phyloP scores from a whole-genome alignment of 129 eudicot species.

The Gnaphalium uliginosum region DNA sequence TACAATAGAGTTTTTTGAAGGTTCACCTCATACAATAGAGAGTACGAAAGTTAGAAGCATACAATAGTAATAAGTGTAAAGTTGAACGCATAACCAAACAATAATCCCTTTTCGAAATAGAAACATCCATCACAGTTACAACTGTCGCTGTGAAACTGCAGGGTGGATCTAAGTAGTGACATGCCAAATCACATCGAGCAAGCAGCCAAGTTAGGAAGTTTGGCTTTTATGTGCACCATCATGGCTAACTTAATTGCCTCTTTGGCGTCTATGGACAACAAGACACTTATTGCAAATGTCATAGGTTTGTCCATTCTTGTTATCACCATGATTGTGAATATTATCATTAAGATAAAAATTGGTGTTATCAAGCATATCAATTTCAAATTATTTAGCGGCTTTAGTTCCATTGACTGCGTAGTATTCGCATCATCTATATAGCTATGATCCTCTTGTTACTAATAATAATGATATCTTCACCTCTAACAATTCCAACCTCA shows the following conservation, averaged over 20 bases:
- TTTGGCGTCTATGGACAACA: conserved; percentile 15
- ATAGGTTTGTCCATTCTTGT: neutral
- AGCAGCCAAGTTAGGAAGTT: conserved; percentile 14
- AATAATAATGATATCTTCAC: neutral
- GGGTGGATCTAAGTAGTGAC: neutral
- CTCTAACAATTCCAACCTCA: conserved; percentile 15
- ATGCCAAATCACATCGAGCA: conserved; percentile 5
- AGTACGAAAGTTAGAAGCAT: too few species aligned
- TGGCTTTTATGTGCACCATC: neutral
- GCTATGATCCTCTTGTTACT: too few species aligned
- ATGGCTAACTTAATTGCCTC: conserved; percentile 11
- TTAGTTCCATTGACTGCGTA: too few species aligned
- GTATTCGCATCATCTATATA: too few species aligned
- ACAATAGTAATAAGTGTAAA: too few species aligned
- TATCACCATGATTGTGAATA: neutral
- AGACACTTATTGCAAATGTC: neutral
- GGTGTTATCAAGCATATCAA: neutral
- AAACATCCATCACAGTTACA: conserved; percentile 29
- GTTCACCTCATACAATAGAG: too few species aligned
- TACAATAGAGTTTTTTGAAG: too few species aligned
- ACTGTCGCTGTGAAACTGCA: conserved; percentile 15
- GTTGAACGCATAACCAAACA: too few species aligned
- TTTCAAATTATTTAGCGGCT: too few species aligned
- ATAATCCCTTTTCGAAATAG: too few species aligned
- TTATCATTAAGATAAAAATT: too few species aligned